These are phyloP conservation scores for Microdochium nivale DNA, from an alignment of 2,329 filamentous ascomycete species.

Conservation along the genomic window DNA sequence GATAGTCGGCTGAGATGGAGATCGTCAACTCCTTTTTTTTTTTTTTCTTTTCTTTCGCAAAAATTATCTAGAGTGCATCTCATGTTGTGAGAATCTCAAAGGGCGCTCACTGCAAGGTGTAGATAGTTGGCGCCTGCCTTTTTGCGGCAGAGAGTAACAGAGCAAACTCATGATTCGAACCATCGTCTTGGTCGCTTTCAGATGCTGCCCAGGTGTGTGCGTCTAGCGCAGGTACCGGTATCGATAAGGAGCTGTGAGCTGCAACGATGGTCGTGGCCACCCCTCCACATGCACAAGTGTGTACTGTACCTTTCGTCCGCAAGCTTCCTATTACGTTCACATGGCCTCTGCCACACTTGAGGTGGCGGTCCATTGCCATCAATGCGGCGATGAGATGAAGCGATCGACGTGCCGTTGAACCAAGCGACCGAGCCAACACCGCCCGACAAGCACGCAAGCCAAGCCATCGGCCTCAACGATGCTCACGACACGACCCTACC, in stretches of 20 bases:
- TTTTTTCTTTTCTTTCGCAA: conserved; percentile 23
- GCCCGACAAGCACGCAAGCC: too few species aligned
- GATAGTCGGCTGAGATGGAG: conserved; percentile 45
- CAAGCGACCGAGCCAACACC: background rate
- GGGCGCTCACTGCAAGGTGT: background rate
- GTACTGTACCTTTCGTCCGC: too few species aligned
- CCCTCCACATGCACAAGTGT: too few species aligned
- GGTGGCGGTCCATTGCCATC: too few species aligned
- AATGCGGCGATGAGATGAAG: background rate
- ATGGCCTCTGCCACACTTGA: too few species aligned
- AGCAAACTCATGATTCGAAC: background rate
- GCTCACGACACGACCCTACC: conserved; percentile 52
- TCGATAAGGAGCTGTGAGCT: too few species aligned
- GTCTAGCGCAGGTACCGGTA: too few species aligned
- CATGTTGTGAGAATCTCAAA: background rate
- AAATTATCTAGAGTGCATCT: background rate
- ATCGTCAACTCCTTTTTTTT: conserved; percentile 35
- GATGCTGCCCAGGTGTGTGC: too few species aligned
- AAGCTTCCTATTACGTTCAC: too few species aligned
- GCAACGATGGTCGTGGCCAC: too few species aligned
- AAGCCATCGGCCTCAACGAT: conserved; percentile 32
- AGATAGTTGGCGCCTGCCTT: background rate
- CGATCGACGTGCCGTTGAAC: background rate
- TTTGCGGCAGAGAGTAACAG: background rate
- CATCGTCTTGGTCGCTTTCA: background rate